Conservation (phyloP, 495 filamentous ascomycete species). For the Jackrogersella multiformis region DNA sequence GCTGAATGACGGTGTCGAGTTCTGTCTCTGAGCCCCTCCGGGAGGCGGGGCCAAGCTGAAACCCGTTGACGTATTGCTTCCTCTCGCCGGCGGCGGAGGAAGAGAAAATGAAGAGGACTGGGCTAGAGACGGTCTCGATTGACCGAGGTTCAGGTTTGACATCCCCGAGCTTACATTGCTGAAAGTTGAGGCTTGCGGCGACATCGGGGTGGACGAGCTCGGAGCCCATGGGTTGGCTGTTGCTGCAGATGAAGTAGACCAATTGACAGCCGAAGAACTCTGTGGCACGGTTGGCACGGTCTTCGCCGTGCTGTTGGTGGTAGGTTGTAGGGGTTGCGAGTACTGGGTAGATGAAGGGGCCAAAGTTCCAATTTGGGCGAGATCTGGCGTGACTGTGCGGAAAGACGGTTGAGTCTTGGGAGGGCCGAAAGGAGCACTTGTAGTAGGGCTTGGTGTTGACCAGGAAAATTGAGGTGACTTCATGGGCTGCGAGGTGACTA, state of each 20-base stretch:
- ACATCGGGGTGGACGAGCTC: conserved; percentile 29
- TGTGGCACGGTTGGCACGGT: conserved; percentile 16
- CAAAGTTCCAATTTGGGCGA: conserved; percentile 57
- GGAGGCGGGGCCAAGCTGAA: conserved; percentile 57
- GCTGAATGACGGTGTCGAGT: conserved; percentile 31
- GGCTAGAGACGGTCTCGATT: conserved; percentile 40
- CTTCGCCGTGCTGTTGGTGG: conserved; percentile 1
- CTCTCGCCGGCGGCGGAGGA: conserved; percentile 55
- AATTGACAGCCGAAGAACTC: conserved; percentile 43
- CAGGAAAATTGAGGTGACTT: conserved; percentile 65
- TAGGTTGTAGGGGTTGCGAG: conserved; percentile 61
- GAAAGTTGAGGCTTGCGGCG: conserved; percentile 31
- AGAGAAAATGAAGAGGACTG: conserved; percentile 58
- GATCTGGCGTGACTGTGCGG: conserved; percentile 66
- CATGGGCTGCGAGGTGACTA: conserved; percentile 36
- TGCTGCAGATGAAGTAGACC: conserved; percentile 44
- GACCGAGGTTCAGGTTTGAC: conserved; percentile 49
- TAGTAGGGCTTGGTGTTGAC: conserved; percentile 61
- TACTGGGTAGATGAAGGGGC: conserved; percentile 63
- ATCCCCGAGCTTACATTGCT: conserved; percentile 32
- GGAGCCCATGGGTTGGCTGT: conserved; percentile 51
- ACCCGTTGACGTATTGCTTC: conserved; percentile 35
- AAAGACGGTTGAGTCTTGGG: conserved; percentile 57
- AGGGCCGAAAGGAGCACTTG: conserved; percentile 31
- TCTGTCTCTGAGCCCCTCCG: conserved; percentile 35